Conservation (phyloP, 352 stramenopile species). For the Pythium biforme region DNA sequence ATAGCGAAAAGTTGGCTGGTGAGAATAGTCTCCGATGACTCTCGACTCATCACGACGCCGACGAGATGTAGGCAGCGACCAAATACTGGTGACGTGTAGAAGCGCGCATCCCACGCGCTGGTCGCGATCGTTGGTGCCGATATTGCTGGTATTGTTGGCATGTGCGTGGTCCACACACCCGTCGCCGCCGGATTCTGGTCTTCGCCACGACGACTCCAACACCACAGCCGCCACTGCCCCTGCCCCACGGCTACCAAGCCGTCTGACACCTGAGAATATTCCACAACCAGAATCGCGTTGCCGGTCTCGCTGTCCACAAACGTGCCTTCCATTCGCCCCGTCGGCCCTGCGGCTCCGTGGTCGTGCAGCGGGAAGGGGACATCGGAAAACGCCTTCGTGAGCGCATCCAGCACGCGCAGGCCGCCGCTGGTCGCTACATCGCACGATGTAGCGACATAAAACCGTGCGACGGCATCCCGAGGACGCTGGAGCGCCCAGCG, state of each 20-base stretch:
- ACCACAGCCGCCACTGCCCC: slow-evolving; percentile 12
- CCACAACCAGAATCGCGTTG: slow-evolving; percentile 6
- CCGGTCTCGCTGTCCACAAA: slow-evolving; percentile 8
- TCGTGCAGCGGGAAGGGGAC: not conserved
- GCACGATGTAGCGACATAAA: slow-evolving; percentile 11
- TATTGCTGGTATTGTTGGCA: too few species aligned
- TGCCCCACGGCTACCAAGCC: not conserved
- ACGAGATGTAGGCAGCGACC: slow-evolving; percentile 28
- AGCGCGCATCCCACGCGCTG: slow-evolving; percentile 11
- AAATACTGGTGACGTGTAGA: slow-evolving; percentile 24
- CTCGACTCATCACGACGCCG: not conserved
- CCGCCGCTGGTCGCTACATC: not conserved
- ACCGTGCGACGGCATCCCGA: slow-evolving; percentile 2
- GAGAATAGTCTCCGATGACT: not conserved
- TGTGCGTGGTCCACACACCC: slow-evolving; percentile 1
- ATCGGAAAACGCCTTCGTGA: slow-evolving; percentile 10
- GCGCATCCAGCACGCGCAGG: slow-evolving; percentile 20
- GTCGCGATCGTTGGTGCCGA: too few species aligned
- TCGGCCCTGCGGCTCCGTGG: not conserved
- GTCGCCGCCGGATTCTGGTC: too few species aligned
- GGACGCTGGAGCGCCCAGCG: not conserved
- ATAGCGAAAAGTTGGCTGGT: slow-evolving; percentile 16
- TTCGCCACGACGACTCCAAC: slow-evolving; percentile 4
- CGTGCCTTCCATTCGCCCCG: not conserved
- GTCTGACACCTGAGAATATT: not conserved